Evolutionary conservation across 2,329 filamentous ascomycete genomes (phyloP), one percentile per base, ranked within the genome.

Genomic region (Talaromyces sp.): DNA sequence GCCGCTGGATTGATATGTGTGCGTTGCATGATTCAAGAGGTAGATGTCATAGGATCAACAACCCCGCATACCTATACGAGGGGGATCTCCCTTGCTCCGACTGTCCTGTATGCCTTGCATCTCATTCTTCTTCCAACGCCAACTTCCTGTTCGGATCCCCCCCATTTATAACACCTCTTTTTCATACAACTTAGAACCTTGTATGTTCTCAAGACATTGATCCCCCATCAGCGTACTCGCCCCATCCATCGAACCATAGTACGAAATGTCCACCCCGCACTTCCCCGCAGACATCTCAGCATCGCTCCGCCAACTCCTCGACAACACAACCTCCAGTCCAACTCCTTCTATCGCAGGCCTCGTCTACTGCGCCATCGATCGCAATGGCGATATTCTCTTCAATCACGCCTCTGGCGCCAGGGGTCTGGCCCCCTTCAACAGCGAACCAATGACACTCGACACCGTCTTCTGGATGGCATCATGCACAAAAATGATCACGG

Each of bases 401-500:
- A 66, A 67, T 31, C 69, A 72, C 63, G 70, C 70, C 39, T 69
- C 69, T 9, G 70, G 70, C 4, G 67, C 67, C 50, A 57, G 67
- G 5, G 70, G 69, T 2, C 60, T 67, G 1, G 67, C 66, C 7
- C 33, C 58, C 21, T 48, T 28, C 11, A 54, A 63, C 39, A 50
- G 58, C 16, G 58, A 66, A 35, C 44, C 62, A n/a, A 73, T 73
- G 68, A 71, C 69, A 1, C 48, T 67, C 40, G 70, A 73, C 60
- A 69, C 67, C 11, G 63, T 71, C 14, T 71, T 73, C 69, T 85
- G 81, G 82, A 76, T 86, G 5, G 84, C 84, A 0, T 84, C 82
- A 0, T 84, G 82, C 68, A 85, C 84, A 16, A 86, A 86, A 72
- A 76, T 85, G 75, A 72, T 86, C 12, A 74, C 77, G 0, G 82